Base-by-base conservation (phyloP, 306 rosid genomes). In the Cucurbita moschata region DNA sequence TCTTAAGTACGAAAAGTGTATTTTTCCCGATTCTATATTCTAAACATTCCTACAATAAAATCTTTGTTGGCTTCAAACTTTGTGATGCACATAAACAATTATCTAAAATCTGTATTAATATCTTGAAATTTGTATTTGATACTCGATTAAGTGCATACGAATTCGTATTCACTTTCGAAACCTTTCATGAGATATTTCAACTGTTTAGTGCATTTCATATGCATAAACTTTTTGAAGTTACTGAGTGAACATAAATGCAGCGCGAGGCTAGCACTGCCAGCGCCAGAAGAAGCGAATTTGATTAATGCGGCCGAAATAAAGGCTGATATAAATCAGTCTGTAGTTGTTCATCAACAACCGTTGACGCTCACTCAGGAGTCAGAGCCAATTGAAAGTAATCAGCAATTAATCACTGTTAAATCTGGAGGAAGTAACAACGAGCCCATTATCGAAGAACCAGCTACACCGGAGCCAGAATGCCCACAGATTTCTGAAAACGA, bases 181-280 rank as follows among this genome's bases (percentile, higher is more conserved):
- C 7, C 6, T 58, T 30, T 58, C 37, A 58, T 54, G 59, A n/a
- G 59, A n/a, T 18, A n/a, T 54, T 54, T 54, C 59, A 54, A 54
- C 59, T 10, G 30, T 51, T 51, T 54, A 50, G 14, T 50, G 54
- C 52, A 47, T 50, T 50, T 50, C 54, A 12, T 12, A 50, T 46
- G 3, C 14, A 10, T 46, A 50, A 10, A 12, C n/a, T 50, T 50
- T 12, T 13, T 44, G 12, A 67, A 67, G 55, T 67, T 19, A 66
- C 39, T 54, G 12, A 72, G 4, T 26, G 65, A 56, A 26, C 44
- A 56, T 23, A 30, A 19, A 58, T 74, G 68, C 68, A 74, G 77
- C 14, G 77, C 70, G 30, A 74, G 77, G 56, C 77, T 74, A 26
- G 69, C 77, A 8, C 57, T 74, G 43, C 77, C 77, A 44, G 77